Evolutionary conservation across 805 yeast genomes (phyloP), one percentile per base, ranked within the genome.

Genomic region (Candida fluviatilis): DNA sequence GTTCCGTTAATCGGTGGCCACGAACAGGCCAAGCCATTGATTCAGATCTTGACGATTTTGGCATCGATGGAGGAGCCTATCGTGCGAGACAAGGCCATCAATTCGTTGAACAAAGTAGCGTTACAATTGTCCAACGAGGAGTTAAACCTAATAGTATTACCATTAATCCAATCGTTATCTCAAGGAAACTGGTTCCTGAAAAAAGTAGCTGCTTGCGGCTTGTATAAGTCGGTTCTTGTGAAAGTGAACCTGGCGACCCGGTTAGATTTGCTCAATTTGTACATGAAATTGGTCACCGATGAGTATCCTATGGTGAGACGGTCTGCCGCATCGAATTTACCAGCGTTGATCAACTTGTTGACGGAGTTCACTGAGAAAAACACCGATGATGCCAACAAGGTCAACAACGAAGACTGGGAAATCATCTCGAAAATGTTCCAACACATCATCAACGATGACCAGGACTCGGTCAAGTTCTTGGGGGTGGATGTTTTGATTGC

Each of bases 241-340:
- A 73, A 80, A 48, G 84, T 83, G 7, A 73, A 76, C 45, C 67
- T 76, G 13, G 58, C 63, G 2, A 60, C 70, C 30, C 72, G 91
- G 58, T 73, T 72, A 31, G 81, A 79, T 35, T 68, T 93, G 42
- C 71, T 89, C 45, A 71, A 74, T 29, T 63, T 82, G 31, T 91
- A 82, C 60, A 69, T 77, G 42, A 84, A 80, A 48, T 70, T 93
- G 49, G 77, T 85, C 35, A 76, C 75, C 47, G 98, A 93, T 60
- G 99, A 93, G 42, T 86, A 95, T 14, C 99, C 99, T 44, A 89
- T 93, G 96, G 98, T 93, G 15, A 81, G 96, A 62, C 82, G 97
- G 57, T 84, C 96, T 7, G 95, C 97, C 12, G 98, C 95, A 5
- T 78, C 78, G 30, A 78, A 84, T 53, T 73, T 93, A 49, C 96